Evolutionary conservation across 2,329 filamentous ascomycete species (phyloP).

Genomic region (Fusarium domesticum): DNA sequence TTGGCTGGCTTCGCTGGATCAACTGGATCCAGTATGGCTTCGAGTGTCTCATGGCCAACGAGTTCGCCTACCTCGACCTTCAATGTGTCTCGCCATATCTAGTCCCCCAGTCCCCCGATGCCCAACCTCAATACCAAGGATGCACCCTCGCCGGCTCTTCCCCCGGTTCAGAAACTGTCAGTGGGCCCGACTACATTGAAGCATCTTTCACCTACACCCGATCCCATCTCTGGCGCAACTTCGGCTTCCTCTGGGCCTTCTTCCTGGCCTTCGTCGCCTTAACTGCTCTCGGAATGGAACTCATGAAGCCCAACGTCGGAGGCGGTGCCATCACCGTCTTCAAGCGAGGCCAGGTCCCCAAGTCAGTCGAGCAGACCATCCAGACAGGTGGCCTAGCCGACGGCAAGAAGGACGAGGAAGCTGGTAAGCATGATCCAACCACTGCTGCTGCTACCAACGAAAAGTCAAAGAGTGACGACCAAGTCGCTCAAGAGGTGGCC

Average conservation of each 20-base stretch:
- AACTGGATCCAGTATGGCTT: conserved; percentile 67
- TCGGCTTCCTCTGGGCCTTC: conserved; percentile 74
- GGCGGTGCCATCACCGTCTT: conserved; percentile 59
- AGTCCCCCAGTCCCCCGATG: conserved; percentile 46
- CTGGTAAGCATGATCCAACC: conserved; percentile 31
- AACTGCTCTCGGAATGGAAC: conserved; percentile 67
- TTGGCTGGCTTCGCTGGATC: conserved; percentile 71
- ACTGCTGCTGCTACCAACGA: conserved; percentile 13
- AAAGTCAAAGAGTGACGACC: conserved; percentile 29
- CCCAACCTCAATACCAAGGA: conserved; percentile 42
- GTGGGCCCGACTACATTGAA: conserved; percentile 55
- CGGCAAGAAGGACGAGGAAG: conserved; percentile 49
- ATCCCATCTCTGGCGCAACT: conserved; percentile 69
- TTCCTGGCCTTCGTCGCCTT: conserved; percentile 69
- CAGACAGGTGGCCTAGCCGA: conserved; percentile 43
- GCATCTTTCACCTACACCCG: conserved; percentile 53
- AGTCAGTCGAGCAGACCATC: conserved; percentile 54
- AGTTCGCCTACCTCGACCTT: conserved; percentile 56
- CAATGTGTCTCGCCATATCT: conserved; percentile 57
- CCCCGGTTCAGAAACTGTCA: conserved; percentile 44
- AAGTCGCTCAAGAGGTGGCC: conserved; percentile 44
- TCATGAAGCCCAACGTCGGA: conserved; percentile 58
- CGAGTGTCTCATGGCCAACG: conserved; percentile 65
- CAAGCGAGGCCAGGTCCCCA: conserved; percentile 62
- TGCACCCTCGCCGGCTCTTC: conserved; percentile 52